phyloP scores from a whole-genome alignment of 2,329 filamentous ascomycete genomes.

The Hypocrella siamensis region DNA sequence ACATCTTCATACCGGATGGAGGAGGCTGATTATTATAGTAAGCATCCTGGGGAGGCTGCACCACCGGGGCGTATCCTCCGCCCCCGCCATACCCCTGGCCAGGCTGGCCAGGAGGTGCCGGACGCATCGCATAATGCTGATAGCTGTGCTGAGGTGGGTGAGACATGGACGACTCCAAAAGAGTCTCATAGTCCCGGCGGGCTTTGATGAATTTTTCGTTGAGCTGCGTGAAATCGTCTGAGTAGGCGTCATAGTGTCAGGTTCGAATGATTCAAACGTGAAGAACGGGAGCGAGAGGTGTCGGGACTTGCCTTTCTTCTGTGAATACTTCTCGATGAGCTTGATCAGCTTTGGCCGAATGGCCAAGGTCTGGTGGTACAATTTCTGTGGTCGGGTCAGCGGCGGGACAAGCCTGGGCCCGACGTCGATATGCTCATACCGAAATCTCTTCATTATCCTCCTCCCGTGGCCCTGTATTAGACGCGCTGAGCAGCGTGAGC shows the following conservation, averaged over 20 bases:
- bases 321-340: slow-evolving; percentile 95
- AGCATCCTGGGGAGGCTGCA: slow-evolving; percentile 32
- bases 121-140: slow-evolving; percentile 48
- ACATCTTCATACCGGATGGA: slow-evolving; percentile 12
- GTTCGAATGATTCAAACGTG: not conserved
- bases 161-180: slow-evolving; percentile 94
- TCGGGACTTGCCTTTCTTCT: slow-evolving; percentile 68
- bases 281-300: not conserved
- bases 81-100: slow-evolving; percentile 29
- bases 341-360: slow-evolving; percentile 96
- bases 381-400: slow-evolving; percentile 36
- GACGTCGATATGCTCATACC: slow-evolving; percentile 23
- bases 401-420: not conserved
- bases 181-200: slow-evolving; percentile 82
- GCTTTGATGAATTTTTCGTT: slow-evolving; percentile 99
- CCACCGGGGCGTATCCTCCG: slow-evolving; percentile 23
- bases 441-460: slow-evolving; percentile 97
- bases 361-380: slow-evolving; percentile 82
- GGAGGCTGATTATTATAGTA: slow-evolving; percentile 51
- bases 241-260: slow-evolving; percentile 1
- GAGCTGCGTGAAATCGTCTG: slow-evolving; percentile 94
- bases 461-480: slow-evolving; percentile 61
- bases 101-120: slow-evolving; percentile 26
- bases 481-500: slow-evolving; percentile 79
- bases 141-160: slow-evolving; percentile 74